A percentile compares a stretch with the other conserved stretches of the same genome.
phyloP scores from a whole-genome alignment of 176 grass and related monocot species.

The Paspalum vaginatum region DNA sequence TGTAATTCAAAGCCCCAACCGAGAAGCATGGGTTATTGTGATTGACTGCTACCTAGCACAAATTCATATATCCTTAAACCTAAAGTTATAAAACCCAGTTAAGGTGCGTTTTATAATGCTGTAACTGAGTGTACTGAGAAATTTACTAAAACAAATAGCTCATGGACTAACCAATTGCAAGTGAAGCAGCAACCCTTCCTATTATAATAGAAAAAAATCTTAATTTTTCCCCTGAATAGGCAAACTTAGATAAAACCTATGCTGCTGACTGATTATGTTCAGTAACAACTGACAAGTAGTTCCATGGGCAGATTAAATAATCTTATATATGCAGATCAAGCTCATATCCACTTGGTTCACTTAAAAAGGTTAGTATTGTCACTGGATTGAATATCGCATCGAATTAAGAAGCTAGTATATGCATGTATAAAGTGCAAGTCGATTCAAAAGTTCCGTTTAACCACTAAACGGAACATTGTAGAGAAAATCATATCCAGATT shows the following conservation, averaged over 20 bases:
- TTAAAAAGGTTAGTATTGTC: neutral
- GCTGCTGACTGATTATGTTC: neutral
- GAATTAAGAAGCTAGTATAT: neutral
- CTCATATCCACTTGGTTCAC: neutral
- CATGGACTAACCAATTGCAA: neutral
- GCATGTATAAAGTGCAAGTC: neutral
- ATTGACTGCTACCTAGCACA: neutral
- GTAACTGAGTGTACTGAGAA: neutral
- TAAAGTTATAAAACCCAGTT: neutral
- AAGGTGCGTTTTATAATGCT: neutral
- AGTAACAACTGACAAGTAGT: neutral
- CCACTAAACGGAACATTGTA: neutral
- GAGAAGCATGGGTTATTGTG: neutral
- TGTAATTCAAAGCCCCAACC: neutral
- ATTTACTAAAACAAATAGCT: constrained; percentile 1
- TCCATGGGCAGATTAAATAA: neutral
- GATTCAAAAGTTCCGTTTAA: neutral
- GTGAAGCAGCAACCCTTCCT: neutral
- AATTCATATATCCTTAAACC: neutral
- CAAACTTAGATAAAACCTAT: neutral
- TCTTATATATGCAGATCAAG: neutral
- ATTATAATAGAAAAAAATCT: neutral
- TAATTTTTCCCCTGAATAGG: neutral
- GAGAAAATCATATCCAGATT: neutral
- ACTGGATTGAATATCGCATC: neutral